Evolutionary conservation across 345 rosid genomes (phyloP), one percentile per base, ranked within the genome.

Genomic region (Hibiscus trionum): DNA sequence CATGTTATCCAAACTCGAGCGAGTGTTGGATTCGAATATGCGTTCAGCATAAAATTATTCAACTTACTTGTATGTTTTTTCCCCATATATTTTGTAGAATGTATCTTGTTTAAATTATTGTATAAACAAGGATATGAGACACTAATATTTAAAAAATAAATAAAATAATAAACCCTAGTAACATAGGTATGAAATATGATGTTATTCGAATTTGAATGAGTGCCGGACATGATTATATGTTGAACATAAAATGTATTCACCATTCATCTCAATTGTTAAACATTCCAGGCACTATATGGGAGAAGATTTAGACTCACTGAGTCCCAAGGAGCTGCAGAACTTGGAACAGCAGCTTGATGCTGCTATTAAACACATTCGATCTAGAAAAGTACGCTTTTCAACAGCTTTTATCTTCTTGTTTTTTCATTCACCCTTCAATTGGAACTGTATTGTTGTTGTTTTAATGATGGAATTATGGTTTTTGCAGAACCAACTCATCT

Each of bases 311-410:
- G 91, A 84, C 60, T 81, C 87, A 19, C 47, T 91, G 83, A 82
- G 83, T 62, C 78, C 81, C 71, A 91, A 86, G 74, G 96, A 94
- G 73, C 85, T 94, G 6, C 94, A 88, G 59, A 86, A 87, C 78
- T 75, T 94, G 78, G 98, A 94, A 86, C 96, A 90, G 77, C 97
- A 94, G 82, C 93, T 90, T 72, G 96, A 94, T 64, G 79, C 84
- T 77, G 90, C 90, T 74, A 93, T 94, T 33, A 91, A 91, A 75
- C 90, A 84, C 74, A 84, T 91, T 66, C 85, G 96, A 47, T 65
- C 90, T 4, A 87, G 87, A 84, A 94, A 87, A 80, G 98, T 31
- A 71, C 1, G 1, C 2, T 7, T 57, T 37, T 50, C 2, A 50
- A 44, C 14, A 10, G 14, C 47, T 16, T n/a, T 50, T 50, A 50